Base-by-base conservation (phyloP, 2,329 filamentous ascomycete species). In the Penicillium sp. region DNA sequence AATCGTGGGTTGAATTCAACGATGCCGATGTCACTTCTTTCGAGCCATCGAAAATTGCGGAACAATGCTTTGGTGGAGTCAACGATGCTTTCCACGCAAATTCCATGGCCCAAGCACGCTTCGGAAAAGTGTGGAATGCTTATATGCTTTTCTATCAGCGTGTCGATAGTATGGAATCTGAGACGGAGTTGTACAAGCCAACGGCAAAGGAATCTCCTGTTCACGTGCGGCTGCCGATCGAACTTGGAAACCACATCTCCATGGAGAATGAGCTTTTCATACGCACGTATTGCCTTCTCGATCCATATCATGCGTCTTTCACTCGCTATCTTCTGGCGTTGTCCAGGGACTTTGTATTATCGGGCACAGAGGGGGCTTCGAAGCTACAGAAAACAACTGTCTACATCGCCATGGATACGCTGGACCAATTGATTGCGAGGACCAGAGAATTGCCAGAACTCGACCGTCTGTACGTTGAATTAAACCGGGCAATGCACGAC, bases 121-220 rank as follows among this genome's bases (percentile, higher is more conserved):
- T 81, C 61, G 83, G 86, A 64, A 93, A 92, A 71, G 82, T 83
- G 4, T 77, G 87, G 78, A 97, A 91, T 69, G 94, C 93, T 12
- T 99, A 99, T 71, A 97, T 99, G 90, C 81, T 99, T 8, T 97
- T 99, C 71, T 99, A 99, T 70, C 89, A 97, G 70, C 85, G 94
- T 49, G 83, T 86, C 3, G 86, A 86, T 0, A 83, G 84, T 4
- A 79, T 92, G 56, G 76, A 79, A 18, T 71, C 72, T 16, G 81
- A 83, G 58, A 79, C 83, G 63, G 72, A 79, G 26, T 65, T 71
- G 1, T 74, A 84, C 63, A 68, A 75, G 52, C 62, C 69, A 9
- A 63, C 64, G 1, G 74, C 74, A 26, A 66, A 85, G 48, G 74
- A 80, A 46, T 75, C 82, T n/a, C 75, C 78, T 8, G 72, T 77